Evolutionary conservation across 805 yeast species (phyloP), one percentile per base, ranked within the genome.

Genomic region (Pichia cephalocereana): DNA sequence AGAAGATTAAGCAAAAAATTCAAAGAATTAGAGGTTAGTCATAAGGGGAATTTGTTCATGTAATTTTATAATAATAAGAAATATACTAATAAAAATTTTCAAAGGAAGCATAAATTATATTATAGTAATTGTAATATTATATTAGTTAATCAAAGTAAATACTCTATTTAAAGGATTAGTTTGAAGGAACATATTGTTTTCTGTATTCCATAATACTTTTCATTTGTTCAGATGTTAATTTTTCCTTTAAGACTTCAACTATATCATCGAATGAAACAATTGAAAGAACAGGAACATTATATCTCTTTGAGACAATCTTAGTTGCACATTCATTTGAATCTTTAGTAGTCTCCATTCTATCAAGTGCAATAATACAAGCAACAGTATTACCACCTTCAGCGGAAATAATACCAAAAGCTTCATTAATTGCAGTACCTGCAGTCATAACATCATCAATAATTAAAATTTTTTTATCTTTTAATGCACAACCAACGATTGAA

Each of bases 361-460:
- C 99, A 57, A 93, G 77, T 8, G 96, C 96, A 61, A 93, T 86
- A 51, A 89, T 82, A 49, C 88, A 79, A 9, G 95, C 98, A 43
- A 81, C 86, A 23, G 88, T 83, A 14, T 69, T 60, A 44, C 96
- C 99, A 36, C 77, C 70, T 55, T 81, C 91, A 27, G 60, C 67
- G 27, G 69, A 68, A 57, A 93, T 88, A 59, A 93, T 84, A 44
- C 75, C 79, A 59, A 86, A 85, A 0, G 98, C 97, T 69, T 93
- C 98, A 58, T 85, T 85, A 64, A 90, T 89, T 44, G 99, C 98
- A 50, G 98, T 93, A 39, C 99, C 99, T 1, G 98, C 98, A 51
- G 98, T 91, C 82, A 91, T 90, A 40, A 93, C 97, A 61, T 91
- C 99, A 66, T 93, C 99, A 52, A 91, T 88, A 59, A 93, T 86